Evolutionary conservation across 441 rosid species (phyloP).

Genomic region (Theobroma grandiflorum): DNA sequence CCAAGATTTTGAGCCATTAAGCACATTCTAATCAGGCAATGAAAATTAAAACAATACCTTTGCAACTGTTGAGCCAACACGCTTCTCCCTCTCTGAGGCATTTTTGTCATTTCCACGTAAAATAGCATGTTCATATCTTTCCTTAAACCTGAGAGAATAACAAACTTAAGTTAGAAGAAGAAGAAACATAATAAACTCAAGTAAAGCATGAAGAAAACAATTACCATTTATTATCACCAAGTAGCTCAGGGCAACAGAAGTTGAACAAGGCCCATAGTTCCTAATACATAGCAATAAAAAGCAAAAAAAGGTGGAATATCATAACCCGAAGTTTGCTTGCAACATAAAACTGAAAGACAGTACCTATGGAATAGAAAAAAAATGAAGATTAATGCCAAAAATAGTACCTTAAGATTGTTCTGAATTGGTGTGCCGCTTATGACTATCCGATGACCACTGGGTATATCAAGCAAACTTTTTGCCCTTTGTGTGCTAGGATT

Average conservation of each 20-base stretch:
- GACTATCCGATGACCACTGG: conserved; percentile 85
- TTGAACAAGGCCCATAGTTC: conserved; percentile 97
- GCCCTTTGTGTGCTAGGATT: conserved; percentile 98
- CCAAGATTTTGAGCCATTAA: conserved; percentile 12
- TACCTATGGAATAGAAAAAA: neutral
- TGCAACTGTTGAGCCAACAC: conserved; percentile 88
- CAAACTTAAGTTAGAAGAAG: conserved; percentile 31
- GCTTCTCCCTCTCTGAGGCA: conserved; percentile 89
- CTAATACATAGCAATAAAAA: conserved; percentile 42
- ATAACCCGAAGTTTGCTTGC: conserved; percentile 11
- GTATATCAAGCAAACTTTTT: conserved; percentile 94
- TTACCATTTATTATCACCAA: conserved; percentile 89
- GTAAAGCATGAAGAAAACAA: conserved; percentile 27
- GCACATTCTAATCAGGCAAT: conserved; percentile 3
- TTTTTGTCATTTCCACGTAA: conserved; percentile 91
- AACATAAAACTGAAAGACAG: conserved; percentile 8
- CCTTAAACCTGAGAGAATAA: conserved; percentile 77
- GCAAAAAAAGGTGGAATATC: neutral
- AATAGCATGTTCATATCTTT: conserved; percentile 73
- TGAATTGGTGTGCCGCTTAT: conserved; percentile 98
- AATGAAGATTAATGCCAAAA: conserved; percentile 18
- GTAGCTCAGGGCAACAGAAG: conserved; percentile 87
- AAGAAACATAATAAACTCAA: conserved; percentile 31
- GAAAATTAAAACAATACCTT: conserved; percentile 61
- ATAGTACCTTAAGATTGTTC: conserved; percentile 91